phyloP scores from a whole-genome alignment of 352 stramenopile genomes.

The Phytophthora brassicae region DNA sequence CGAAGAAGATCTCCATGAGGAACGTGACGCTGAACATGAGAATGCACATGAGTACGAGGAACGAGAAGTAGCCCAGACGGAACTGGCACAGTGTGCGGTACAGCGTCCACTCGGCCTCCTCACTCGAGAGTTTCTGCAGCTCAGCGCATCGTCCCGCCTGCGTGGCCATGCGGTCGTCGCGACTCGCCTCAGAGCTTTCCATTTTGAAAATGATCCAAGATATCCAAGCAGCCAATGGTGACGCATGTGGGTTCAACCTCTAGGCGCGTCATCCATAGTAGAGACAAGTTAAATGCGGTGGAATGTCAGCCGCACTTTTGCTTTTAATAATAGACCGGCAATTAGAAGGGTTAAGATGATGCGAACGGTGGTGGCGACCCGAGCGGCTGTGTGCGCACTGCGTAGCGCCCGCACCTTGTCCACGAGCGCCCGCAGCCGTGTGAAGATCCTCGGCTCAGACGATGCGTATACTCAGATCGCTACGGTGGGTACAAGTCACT shows the following conservation, averaged over 20 bases:
- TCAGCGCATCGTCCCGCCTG: slow-evolving; percentile 59
- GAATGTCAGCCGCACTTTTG: slow-evolving; percentile 11
- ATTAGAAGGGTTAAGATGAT: slow-evolving; percentile 45
- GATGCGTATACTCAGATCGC: slow-evolving; percentile 73
- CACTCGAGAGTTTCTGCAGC: slow-evolving; percentile 66
- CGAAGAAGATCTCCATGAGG: slow-evolving; percentile 91
- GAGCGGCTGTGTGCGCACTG: slow-evolving; percentile 24
- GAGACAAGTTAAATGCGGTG: neutral
- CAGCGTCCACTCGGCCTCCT: slow-evolving; percentile 64
- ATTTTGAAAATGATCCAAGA: slow-evolving; percentile 15
- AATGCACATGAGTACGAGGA: slow-evolving; percentile 89
- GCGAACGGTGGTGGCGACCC: slow-evolving; percentile 32
- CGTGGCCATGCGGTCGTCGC: slow-evolving; percentile 61
- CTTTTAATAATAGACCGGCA: too few relatives aligned
- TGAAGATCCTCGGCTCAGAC: slow-evolving; percentile 76
- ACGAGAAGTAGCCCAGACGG: slow-evolving; percentile 86
- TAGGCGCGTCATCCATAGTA: slow-evolving; percentile 6
- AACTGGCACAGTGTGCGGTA: slow-evolving; percentile 85
- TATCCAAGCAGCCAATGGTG: slow-evolving; percentile 6
- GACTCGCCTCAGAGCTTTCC: slow-evolving; percentile 25
- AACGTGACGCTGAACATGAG: slow-evolving; percentile 90
- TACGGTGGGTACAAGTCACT: slow-evolving; percentile 39
- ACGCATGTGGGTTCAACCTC: slow-evolving; percentile 10
- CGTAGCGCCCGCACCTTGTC: slow-evolving; percentile 31
- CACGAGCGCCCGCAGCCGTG: slow-evolving; percentile 52